A percentile compares a stretch with the other conserved stretches of the same genome.
These are phyloP conservation scores for Teratosphaeria nubilosa DNA, from an alignment of 2,329 filamentous ascomycete genomes.

Conservation along the genomic window DNA sequence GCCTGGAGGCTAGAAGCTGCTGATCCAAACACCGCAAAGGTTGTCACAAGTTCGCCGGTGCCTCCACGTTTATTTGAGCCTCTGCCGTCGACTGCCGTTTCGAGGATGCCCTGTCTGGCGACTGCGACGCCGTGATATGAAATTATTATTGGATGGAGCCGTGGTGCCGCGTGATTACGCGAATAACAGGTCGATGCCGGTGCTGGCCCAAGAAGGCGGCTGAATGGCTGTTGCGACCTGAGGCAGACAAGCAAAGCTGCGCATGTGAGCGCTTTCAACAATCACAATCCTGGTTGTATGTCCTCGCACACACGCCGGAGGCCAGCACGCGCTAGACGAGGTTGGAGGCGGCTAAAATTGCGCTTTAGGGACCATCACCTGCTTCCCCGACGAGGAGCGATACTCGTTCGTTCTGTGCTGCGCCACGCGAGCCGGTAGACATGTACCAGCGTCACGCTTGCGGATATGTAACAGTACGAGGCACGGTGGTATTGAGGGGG, in stretches of 20 bases:
- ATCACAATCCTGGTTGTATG: not conserved
- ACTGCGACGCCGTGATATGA: not conserved
- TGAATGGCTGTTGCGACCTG: not conserved
- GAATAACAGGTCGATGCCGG: not conserved
- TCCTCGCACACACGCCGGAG: not conserved
- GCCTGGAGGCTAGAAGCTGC: not conserved
- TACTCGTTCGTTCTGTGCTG: not conserved
- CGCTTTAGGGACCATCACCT: not conserved
- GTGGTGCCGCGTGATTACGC: not conserved
- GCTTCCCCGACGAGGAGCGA: not conserved
- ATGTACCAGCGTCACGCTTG: too few relatives aligned
- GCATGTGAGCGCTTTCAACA: not conserved
- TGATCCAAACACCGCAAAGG: not conserved
- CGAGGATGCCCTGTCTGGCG: not conserved
- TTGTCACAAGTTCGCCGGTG: not conserved
- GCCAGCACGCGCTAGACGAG: not conserved
- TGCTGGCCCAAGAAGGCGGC: not conserved
- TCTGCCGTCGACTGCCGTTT: not conserved
- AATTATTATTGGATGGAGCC: not conserved
- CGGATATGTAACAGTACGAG: too few relatives aligned
- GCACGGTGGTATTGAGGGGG: too few relatives aligned
- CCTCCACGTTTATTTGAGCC: slow-evolving; percentile 3
- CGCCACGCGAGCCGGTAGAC: not conserved
- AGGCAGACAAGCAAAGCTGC: not conserved
- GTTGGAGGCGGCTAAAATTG: not conserved